Conservation (phyloP, 345 rosid genomes). For the Heritiera littoralis region DNA sequence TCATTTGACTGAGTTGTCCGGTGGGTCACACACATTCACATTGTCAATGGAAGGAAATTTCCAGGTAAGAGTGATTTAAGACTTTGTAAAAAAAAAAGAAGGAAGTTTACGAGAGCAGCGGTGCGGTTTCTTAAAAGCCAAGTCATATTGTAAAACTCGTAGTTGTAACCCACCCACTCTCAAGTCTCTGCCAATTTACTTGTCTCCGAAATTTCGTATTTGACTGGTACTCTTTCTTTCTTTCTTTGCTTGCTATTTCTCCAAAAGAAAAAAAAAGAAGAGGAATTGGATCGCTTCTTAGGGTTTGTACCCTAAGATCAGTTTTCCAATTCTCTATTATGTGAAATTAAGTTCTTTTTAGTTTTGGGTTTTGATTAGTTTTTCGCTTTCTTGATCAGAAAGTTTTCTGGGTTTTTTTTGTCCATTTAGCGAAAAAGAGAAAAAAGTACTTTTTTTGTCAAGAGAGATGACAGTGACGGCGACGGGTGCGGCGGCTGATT, state of each 20-base stretch:
- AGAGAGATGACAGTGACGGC: conserved; percentile 8
- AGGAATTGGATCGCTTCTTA: neutral
- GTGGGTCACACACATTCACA: neutral
- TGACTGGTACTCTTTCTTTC: neutral
- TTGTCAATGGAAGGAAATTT: neutral
- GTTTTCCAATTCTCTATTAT: neutral
- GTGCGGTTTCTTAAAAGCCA: neutral
- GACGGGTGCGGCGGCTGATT: conserved; percentile 24
- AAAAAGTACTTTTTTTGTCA: neutral
- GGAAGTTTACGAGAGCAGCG: too few relatives aligned
- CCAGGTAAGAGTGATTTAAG: neutral
- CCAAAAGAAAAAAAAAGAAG: neutral
- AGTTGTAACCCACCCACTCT: neutral
- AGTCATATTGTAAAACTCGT: neutral
- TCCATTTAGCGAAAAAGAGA: neutral
- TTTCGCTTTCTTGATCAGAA: neutral
- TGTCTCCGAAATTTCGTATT: too few relatives aligned
- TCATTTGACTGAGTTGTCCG: neutral
- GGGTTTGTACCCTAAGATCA: neutral
- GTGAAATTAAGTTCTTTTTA: neutral
- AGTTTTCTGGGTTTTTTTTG: neutral
- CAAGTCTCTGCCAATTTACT: neutral
- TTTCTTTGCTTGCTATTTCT: neutral
- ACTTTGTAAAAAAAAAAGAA: too few relatives aligned
- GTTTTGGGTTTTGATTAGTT: neutral